phyloP scores from a whole-genome alignment of 306 rosid genomes.

The Glycyrrhiza uralensis region DNA sequence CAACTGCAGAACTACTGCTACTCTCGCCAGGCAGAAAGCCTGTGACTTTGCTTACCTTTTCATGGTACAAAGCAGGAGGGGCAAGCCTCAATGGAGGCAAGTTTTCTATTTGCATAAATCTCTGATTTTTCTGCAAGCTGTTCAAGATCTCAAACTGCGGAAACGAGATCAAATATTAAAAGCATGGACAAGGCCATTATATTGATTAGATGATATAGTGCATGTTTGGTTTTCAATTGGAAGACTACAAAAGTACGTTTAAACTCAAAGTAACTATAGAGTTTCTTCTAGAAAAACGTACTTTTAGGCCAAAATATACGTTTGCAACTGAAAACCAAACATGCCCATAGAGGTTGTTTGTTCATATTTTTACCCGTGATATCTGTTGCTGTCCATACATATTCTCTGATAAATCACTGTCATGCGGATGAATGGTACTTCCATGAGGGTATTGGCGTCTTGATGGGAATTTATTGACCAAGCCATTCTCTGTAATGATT shows the following conservation, averaged over 20 bases:
- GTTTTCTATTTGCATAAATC: conserved; percentile 76
- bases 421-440: conserved; percentile 52
- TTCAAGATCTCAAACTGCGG: conserved; percentile 92
- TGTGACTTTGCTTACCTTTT: conserved; percentile 67
- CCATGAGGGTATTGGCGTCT: conserved; percentile 55
- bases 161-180: conserved; percentile 28
- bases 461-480: conserved; percentile 50
- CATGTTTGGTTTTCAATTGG: too few species aligned
- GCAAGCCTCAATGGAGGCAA: conserved; percentile 84
- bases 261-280: too few species aligned
- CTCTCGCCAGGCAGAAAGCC: conserved; percentile 60
- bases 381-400: conserved; percentile 62
- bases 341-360: too few species aligned
- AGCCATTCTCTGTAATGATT: conserved; percentile 47
- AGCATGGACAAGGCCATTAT: background rate
- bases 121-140: conserved; percentile 64
- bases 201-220: background rate
- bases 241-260: too few species aligned
- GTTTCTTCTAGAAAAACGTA: too few species aligned
- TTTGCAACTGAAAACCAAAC: too few species aligned
- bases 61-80: conserved; percentile 92
- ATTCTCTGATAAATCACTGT: conserved; percentile 54
- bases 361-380: conserved; percentile 58
- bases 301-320: too few species aligned
- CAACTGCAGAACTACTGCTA: conserved; percentile 41